Conservation (phyloP, 805 yeast species). For the Tetrapisispora pingtungensis region DNA sequence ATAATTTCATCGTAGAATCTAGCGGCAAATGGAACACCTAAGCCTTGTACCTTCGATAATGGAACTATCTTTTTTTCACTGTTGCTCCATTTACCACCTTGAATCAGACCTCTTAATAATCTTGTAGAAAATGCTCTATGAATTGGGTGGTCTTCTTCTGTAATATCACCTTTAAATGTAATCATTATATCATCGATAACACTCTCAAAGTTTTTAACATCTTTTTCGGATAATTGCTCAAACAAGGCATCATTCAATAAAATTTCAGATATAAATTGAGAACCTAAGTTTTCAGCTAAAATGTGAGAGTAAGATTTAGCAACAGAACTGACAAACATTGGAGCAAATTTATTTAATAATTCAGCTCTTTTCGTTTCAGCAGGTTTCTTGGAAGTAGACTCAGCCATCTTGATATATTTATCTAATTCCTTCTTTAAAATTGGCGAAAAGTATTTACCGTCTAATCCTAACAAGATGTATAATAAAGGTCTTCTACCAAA, state of each 20-base stretch:
- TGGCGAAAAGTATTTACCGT: conserved; percentile 76
- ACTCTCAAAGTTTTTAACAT: conserved; percentile 31
- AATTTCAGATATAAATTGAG: conserved; percentile 74
- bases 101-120: conserved; percentile 64
- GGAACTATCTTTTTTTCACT: conserved; percentile 44
- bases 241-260: conserved; percentile 44
- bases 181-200: conserved; percentile 49
- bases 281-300: conserved; percentile 62
- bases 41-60: conserved; percentile 35
- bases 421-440: conserved; percentile 47
- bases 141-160: conserved; percentile 56
- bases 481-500: conserved; percentile 83
- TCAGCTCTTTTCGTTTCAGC: conserved; percentile 66
- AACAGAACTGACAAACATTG: conserved; percentile 50
- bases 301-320: conserved; percentile 41
- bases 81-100: conserved; percentile 75
- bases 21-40: conserved; percentile 52
- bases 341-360: conserved; percentile 53
- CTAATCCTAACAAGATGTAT: conserved; percentile 67
- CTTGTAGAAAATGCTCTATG: conserved; percentile 67
- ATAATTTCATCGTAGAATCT: conserved; percentile 45
- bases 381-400: conserved; percentile 76
- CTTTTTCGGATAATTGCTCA: conserved; percentile 31
- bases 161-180: conserved; percentile 56
- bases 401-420: conserved; percentile 50